A percentile compares a stretch with the other conserved stretches of the same genome.
phyloP scores from a whole-genome alignment of 2,329 filamentous ascomycete species.

The Colletotrichum sp. region DNA sequence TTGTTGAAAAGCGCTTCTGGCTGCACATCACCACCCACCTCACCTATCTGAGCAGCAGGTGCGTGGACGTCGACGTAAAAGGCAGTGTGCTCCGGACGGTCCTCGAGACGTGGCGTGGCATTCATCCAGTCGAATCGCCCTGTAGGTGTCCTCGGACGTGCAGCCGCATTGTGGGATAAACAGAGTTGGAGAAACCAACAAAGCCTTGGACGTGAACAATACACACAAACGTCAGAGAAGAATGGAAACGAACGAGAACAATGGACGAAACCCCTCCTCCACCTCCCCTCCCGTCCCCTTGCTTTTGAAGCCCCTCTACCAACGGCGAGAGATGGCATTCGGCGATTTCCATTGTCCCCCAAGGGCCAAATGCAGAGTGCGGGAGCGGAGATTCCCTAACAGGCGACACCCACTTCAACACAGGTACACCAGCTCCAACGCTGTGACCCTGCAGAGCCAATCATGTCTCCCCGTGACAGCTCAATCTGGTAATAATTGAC shows the following conservation, averaged over 20 bases:
- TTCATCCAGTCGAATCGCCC: background rate
- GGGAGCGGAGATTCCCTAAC: constrained; percentile 20
- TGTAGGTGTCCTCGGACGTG: background rate
- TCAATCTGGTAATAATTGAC: constrained; percentile 10
- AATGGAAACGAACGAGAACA: background rate
- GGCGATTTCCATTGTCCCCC: background rate
- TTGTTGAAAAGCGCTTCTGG: background rate
- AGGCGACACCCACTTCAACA: background rate
- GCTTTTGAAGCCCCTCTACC: background rate
- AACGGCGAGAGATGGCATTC: background rate
- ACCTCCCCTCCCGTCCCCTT: background rate
- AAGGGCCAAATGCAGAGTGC: background rate
- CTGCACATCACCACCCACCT: background rate
- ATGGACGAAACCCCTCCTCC: background rate
- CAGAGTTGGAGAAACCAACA: background rate
- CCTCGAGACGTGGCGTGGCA: background rate
- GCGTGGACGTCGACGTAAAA: background rate
- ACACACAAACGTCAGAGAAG: background rate
- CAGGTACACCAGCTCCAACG: background rate
- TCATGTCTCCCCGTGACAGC: background rate
- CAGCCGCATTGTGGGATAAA: background rate
- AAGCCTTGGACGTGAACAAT: background rate
- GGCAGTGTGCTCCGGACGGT: background rate
- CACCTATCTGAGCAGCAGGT: background rate
- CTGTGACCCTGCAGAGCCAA: background rate